Evolutionary conservation across 345 rosid genomes (phyloP).

Genomic region (Rhizophora mangle): DNA sequence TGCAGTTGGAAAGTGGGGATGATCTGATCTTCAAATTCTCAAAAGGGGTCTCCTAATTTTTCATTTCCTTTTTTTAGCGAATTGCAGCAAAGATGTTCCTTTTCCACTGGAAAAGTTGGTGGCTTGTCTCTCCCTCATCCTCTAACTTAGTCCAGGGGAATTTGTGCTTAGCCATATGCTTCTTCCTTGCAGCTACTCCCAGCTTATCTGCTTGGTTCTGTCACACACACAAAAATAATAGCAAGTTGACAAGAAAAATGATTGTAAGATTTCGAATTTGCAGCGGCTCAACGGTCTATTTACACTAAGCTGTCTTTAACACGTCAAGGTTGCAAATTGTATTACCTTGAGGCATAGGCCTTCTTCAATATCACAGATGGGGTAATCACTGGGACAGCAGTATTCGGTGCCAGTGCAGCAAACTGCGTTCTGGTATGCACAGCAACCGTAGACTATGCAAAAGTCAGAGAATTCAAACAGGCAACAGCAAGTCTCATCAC

Average conservation of each 20-base stretch:
- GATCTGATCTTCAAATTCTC: too few species aligned
- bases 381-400: slow-evolving; percentile 74
- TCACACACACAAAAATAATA: not conserved
- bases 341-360: slow-evolving; percentile 65
- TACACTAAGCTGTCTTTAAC: too few species aligned
- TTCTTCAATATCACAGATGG: slow-evolving; percentile 55
- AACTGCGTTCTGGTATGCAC: slow-evolving; percentile 53
- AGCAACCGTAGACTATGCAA: slow-evolving; percentile 63
- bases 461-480: slow-evolving; percentile 36
- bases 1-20: too few species aligned
- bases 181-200: slow-evolving; percentile 51
- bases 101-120: slow-evolving; percentile 46
- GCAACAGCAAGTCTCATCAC: slow-evolving; percentile 68
- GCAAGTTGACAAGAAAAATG: not conserved
- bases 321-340: too few species aligned
- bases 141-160: slow-evolving; percentile 48
- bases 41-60: not conserved
- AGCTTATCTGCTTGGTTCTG: slow-evolving; percentile 48
- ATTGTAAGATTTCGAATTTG: not conserved
- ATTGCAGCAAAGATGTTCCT: slow-evolving; percentile 50
- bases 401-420: slow-evolving; percentile 54
- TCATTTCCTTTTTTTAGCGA: slow-evolving; percentile 15
- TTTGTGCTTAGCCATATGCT: slow-evolving; percentile 60
- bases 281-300: not conserved
- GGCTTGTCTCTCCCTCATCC: slow-evolving; percentile 26